These are phyloP conservation scores for Sphagnum contortum DNA, from an alignment of 225 moss, liverwort and hornwort species.

Conservation along the genomic window DNA sequence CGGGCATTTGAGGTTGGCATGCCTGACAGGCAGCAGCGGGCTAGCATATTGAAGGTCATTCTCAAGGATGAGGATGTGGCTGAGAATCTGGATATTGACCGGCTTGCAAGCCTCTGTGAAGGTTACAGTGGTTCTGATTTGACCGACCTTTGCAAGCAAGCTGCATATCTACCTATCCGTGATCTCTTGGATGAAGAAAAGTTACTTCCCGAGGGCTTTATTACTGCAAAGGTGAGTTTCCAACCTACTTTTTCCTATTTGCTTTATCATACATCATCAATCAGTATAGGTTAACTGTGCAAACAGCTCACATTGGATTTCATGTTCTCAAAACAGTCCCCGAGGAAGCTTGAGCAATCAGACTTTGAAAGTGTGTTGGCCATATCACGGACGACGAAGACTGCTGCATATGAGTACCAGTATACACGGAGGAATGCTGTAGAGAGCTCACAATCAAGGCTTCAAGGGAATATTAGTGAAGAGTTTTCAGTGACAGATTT, in stretches of 20 bases:
- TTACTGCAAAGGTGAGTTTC: constrained; percentile 9
- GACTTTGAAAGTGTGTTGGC: constrained; percentile 34
- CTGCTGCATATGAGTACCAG: constrained; percentile 42
- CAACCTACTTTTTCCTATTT: no score
- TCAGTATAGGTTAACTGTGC: no score
- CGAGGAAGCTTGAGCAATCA: constrained; percentile 33
- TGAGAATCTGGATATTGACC: constrained; percentile 57
- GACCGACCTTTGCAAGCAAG: constrained; percentile 47
- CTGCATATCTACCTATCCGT: constrained; percentile 46
- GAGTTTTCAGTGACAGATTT: constrained; percentile 38
- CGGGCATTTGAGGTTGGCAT: constrained; percentile 76
- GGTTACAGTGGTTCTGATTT: constrained; percentile 85
- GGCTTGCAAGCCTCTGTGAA: constrained; percentile 57
- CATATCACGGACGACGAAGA: constrained; percentile 35
- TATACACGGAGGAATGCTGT: constrained; percentile 23
- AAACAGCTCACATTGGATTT: neutral
- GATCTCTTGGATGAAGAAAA: constrained; percentile 39
- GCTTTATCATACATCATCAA: no score
- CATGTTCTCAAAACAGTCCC: constrained; percentile 15
- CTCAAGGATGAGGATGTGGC: constrained; percentile 53
- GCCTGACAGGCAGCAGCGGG: constrained; percentile 64
- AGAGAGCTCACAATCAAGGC: constrained; percentile 25
- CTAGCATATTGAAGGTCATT: constrained; percentile 67
- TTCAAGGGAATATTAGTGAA: constrained; percentile 17
- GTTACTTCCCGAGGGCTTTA: constrained; percentile 11